Conservation (phyloP, 177 flowering plant species). For the Vitis hybrid region DNA sequence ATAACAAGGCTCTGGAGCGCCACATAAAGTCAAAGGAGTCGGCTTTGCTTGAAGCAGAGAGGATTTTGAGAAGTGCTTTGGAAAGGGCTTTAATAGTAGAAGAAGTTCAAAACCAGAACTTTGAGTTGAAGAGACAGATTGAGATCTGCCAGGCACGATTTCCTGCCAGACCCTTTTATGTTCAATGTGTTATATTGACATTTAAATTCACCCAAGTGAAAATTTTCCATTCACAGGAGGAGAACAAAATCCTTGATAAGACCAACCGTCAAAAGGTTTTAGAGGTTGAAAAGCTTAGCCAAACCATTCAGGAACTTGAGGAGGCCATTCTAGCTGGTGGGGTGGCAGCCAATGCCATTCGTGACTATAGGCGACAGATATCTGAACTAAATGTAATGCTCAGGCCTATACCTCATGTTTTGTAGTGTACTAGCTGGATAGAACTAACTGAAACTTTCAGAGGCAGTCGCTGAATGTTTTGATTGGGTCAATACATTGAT, state of each 20-base stretch:
- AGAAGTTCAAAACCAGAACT: constrained; percentile 88
- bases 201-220: not conserved
- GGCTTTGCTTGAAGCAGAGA: constrained; percentile 87
- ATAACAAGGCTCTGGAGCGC: constrained; percentile 81
- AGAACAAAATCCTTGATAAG: constrained; percentile 85
- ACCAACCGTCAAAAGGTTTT: constrained; percentile 75
- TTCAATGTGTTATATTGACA: not conserved
- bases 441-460: not conserved
- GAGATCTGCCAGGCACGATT: constrained; percentile 75
- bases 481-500: not conserved
- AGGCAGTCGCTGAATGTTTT: not conserved
- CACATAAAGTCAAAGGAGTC: constrained; percentile 77
- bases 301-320: constrained; percentile 80
- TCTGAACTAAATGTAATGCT: constrained; percentile 60
- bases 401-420: not conserved
- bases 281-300: constrained; percentile 85
- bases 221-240: constrained; percentile 53
- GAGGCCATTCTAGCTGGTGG: constrained; percentile 83
- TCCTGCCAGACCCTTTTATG: not conserved
- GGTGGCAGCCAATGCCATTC: constrained; percentile 68
- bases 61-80: constrained; percentile 74
- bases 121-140: constrained; percentile 78
- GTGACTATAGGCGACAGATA: constrained; percentile 67
- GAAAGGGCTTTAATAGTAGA: constrained; percentile 92
- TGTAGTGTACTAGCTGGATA: too few species aligned